A percentile compares a stretch with the other conserved stretches of the same genome.
These are phyloP conservation scores for Carnegiea gigantea DNA, from an alignment of 179 eudicot species.

Conservation along the genomic window DNA sequence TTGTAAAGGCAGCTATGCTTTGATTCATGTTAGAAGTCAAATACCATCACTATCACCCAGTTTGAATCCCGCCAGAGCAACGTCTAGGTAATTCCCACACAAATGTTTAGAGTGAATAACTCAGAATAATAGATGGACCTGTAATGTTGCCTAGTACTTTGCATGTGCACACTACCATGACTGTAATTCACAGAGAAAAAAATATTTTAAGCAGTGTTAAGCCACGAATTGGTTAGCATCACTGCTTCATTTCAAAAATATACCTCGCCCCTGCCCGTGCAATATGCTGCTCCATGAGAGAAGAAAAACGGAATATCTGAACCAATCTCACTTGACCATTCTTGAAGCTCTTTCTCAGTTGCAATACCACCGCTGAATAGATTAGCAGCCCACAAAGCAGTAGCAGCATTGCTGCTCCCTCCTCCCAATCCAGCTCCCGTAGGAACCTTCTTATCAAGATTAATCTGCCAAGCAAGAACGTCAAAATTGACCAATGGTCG, in stretches of 20 bases:
- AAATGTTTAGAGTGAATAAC: background rate
- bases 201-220: background rate
- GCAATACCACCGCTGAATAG: constrained; percentile 87
- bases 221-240: background rate
- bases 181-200: background rate
- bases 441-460: constrained; percentile 95
- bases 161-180: background rate
- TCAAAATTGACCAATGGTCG: background rate
- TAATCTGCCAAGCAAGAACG: constrained; percentile 52
- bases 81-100: background rate
- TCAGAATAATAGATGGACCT: background rate
- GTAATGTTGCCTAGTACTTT: background rate
- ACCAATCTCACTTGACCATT: constrained; percentile 97
- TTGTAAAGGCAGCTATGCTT: background rate
- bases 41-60: background rate
- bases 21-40: background rate
- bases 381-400: constrained; percentile 99
- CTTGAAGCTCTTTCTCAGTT: constrained; percentile 84
- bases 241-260: constrained; percentile 17
- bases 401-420: constrained; percentile 98
- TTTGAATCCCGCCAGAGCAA: background rate
- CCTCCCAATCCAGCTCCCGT: constrained; percentile 99
- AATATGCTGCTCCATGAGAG: constrained; percentile 91
- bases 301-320: constrained; percentile 98
- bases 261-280: constrained; percentile 99